Evolutionary conservation across 2,329 filamentous ascomycete genomes (phyloP).

Genomic region (Cytospora chrysosperma): DNA sequence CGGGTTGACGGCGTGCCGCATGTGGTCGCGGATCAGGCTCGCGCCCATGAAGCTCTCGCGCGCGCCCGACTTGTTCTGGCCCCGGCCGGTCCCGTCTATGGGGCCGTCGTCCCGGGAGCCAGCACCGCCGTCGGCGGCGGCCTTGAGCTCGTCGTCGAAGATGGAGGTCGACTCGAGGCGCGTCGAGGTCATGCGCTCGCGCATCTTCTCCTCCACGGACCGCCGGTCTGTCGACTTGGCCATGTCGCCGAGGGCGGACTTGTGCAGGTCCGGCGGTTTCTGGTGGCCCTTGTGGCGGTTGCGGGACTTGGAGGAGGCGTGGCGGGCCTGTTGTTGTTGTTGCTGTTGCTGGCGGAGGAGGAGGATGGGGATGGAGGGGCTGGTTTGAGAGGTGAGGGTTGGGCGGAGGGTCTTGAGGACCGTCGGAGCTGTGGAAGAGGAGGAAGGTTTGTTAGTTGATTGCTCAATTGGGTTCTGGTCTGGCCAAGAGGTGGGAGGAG

Average conservation of each 20-base stretch:
- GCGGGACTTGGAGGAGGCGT: slow-evolving; percentile 8
- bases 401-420: slow-evolving; percentile 25
- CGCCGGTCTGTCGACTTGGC: slow-evolving; percentile 34
- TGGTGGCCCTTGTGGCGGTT: slow-evolving; percentile 36
- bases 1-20: slow-evolving; percentile 70
- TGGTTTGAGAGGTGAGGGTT: slow-evolving; percentile 13
- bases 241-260: slow-evolving; percentile 26
- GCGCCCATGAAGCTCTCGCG: slow-evolving; percentile 28
- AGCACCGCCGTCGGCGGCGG: slow-evolving; percentile 22
- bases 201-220: slow-evolving; percentile 43
- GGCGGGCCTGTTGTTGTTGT: slow-evolving; percentile 12
- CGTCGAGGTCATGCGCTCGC: slow-evolving; percentile 44
- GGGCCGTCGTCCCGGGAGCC: neutral
- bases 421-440: slow-evolving; percentile 17
- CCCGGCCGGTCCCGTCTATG: slow-evolving; percentile 35
- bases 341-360: slow-evolving; percentile 4
- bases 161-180: slow-evolving; percentile 54
- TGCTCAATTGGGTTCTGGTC: slow-evolving; percentile 25
- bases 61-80: slow-evolving; percentile 35
- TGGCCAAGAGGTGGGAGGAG: slow-evolving; percentile 6
- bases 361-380: neutral
- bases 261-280: slow-evolving; percentile 28
- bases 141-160: slow-evolving; percentile 58
- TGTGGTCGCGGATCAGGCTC: slow-evolving; percentile 47
- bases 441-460: slow-evolving; percentile 2